Conservation (phyloP, 1,284 basidiomycete species). For the Pseudozyma tsukubaensis region DNA sequence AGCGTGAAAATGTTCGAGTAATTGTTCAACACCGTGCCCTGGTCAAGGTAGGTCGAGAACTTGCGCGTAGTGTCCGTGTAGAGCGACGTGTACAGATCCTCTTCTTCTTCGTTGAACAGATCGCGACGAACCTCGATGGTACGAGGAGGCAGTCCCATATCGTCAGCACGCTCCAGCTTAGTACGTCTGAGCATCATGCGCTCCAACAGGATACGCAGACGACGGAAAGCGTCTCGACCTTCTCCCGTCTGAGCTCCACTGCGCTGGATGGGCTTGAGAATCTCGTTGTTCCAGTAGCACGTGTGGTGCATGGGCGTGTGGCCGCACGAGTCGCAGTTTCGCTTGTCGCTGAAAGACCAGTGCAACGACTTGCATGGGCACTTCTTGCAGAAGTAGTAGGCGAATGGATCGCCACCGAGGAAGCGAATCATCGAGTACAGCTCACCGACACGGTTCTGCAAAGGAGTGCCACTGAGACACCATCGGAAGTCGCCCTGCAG, state of each 20-base stretch:
- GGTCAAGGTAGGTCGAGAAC: conserved; percentile 88
- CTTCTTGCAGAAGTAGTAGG: conserved; percentile 75
- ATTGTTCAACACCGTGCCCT: conserved; percentile 79
- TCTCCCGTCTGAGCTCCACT: conserved; percentile 61
- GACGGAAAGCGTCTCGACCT: conserved; percentile 62
- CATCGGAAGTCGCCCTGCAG: conserved; percentile 84
- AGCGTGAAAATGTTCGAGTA: conserved; percentile 71
- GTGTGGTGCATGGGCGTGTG: conserved; percentile 95
- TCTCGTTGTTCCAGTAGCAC: conserved; percentile 70
- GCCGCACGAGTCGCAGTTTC: conserved; percentile 87
- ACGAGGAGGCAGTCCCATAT: conserved; percentile 94
- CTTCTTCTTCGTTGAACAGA: conserved; percentile 95
- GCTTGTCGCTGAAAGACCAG: conserved; percentile 87
- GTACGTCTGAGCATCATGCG: conserved; percentile 88
- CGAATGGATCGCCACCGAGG: conserved; percentile 57
- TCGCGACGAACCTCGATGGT: conserved; percentile 89
- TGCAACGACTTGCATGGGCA: conserved; percentile 89
- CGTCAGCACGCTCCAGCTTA: conserved; percentile 92
- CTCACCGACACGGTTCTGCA: conserved; percentile 86
- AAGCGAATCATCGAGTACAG: conserved; percentile 86
- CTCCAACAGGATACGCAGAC: conserved; percentile 78
- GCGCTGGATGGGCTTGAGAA: conserved; percentile 67
- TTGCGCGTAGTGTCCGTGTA: conserved; percentile 92
- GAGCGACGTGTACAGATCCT: conserved; percentile 90
- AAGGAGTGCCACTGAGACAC: conserved; percentile 98